Evolutionary conservation across 2,329 filamentous ascomycete species (phyloP).

Genomic region (Colletotrichum caudatum): DNA sequence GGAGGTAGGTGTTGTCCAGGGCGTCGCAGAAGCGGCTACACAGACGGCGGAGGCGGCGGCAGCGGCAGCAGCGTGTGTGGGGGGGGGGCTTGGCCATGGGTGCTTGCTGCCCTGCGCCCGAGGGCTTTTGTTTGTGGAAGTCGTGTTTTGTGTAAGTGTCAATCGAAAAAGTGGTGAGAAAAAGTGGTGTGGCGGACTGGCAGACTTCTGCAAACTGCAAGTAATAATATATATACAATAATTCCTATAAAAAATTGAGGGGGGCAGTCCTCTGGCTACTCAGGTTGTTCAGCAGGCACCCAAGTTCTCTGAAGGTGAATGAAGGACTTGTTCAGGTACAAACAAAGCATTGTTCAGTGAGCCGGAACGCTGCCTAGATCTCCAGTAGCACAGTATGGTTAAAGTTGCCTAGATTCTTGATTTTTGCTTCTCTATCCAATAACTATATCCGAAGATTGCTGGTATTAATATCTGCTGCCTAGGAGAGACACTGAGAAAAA

Average conservation of each 20-base stretch:
- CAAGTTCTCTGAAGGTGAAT: background rate
- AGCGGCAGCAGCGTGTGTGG: background rate
- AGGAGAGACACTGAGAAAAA: no score
- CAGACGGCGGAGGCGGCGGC: background rate
- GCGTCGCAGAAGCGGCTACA: background rate
- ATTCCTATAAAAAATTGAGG: background rate
- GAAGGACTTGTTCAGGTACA: background rate
- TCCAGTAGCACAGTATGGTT: background rate
- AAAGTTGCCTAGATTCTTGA: no score
- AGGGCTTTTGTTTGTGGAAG: background rate
- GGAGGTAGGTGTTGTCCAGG: background rate
- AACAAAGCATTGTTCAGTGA: background rate
- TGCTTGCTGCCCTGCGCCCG: background rate
- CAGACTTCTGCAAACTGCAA: no score
- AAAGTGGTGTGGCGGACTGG: no score
- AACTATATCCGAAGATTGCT: background rate
- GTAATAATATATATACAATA: background rate
- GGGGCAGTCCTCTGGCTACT: background rate
- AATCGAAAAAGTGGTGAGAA: no score
- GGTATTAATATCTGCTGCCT: rapidly evolving
- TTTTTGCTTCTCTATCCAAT: background rate
- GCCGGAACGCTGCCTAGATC: background rate
- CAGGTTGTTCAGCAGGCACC: background rate
- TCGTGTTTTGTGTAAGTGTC: background rate
- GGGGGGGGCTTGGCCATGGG: background rate